These are phyloP conservation scores for Phaeosphaeriaceae sp. DNA, from an alignment of 2,329 filamentous ascomycete species.

Conservation along the genomic window DNA sequence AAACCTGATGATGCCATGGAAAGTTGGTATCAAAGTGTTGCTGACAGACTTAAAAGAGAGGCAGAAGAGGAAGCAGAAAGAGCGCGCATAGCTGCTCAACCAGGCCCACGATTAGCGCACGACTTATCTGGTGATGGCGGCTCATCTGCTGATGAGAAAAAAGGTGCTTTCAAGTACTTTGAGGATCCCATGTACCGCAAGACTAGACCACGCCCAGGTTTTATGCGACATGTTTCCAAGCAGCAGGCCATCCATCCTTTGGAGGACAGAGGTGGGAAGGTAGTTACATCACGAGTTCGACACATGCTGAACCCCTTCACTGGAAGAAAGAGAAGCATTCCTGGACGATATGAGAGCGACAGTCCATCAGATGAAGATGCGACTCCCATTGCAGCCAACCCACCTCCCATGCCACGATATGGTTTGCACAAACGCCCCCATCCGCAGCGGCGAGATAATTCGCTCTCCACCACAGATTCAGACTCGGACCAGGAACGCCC, in stretches of 20 bases:
- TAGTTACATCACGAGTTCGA: conserved; percentile 38
- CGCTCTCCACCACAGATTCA: conserved; percentile 40
- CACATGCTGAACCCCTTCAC: conserved; percentile 46
- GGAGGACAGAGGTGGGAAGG: conserved; percentile 32
- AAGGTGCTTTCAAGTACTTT: conserved; percentile 56
- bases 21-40: conserved; percentile 82
- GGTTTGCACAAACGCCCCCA: conserved; percentile 40
- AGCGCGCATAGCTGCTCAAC: conserved; percentile 31
- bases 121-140: conserved; percentile 44
- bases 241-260: conserved; percentile 30
- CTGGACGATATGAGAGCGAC: conserved; percentile 36
- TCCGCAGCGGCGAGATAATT: conserved; percentile 41
- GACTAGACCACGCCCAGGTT: conserved; percentile 50
- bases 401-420: conserved; percentile 30
- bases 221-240: conserved; percentile 50
- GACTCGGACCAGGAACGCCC: conserved; percentile 40
- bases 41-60: conserved; percentile 71
- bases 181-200: conserved; percentile 57
- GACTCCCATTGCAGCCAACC: conserved; percentile 33
- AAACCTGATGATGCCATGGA: conserved; percentile 80
- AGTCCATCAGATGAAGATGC: conserved; percentile 38
- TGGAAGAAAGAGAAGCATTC: conserved; percentile 32
- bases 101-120: conserved; percentile 35
- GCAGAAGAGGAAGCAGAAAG: conserved; percentile 50
- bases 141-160: conserved; percentile 50